Base-by-base conservation (phyloP, 768 basidiomycete genomes). In the Trichaptum fuscoviolaceum region DNA sequence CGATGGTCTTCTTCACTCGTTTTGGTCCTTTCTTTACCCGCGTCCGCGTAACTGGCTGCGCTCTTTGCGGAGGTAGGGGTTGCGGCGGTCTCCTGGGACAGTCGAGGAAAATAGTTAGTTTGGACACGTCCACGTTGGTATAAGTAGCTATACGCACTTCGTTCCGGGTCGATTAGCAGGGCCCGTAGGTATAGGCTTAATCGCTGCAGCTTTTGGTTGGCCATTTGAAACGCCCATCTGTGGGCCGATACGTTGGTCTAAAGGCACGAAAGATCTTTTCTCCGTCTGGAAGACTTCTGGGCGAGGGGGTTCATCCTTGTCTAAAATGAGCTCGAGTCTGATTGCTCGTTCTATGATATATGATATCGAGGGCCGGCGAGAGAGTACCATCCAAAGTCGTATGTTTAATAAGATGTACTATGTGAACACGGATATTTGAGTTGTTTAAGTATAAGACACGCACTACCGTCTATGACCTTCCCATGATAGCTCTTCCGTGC, bases 11-110 rank as follows among this genome's bases (percentile, higher is more conserved):
- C 72, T 90, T 91, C 58, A 91, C 73, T 52, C 91, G 84, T 71
- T 85, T 87, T 0, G 91, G 88, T 0, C 91, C 91, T 71, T 92
- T 93, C 79, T 89, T 91, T 57, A 79, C 76, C 30, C 86, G 84
- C 20, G 79, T 71, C 35, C 80, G 77, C 60, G 42, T 52, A 12
- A 15, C 15, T 20, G 42, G 20, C 20, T 52, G 42, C 12, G 10
- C 18, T 7, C 7, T 57, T 12, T 18, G 25, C 5, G 36, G 27
- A 24, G 63, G 17, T 35, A 25, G 18, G 15, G 12, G 61, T 10
- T 9, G 5, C 20, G 17, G 30, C 61, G 34, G 42, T 9, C 58
- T 35, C 42, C 42, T 36, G 9, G 63, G 23, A 24, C 12, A 23
- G 9, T 7, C 18, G 6, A n/a, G 24, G 20, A 20, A 24, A 58